These are phyloP conservation scores for Paramarasmius palmivorus DNA, from an alignment of 1,284 basidiomycete genomes.

Conservation along the genomic window DNA sequence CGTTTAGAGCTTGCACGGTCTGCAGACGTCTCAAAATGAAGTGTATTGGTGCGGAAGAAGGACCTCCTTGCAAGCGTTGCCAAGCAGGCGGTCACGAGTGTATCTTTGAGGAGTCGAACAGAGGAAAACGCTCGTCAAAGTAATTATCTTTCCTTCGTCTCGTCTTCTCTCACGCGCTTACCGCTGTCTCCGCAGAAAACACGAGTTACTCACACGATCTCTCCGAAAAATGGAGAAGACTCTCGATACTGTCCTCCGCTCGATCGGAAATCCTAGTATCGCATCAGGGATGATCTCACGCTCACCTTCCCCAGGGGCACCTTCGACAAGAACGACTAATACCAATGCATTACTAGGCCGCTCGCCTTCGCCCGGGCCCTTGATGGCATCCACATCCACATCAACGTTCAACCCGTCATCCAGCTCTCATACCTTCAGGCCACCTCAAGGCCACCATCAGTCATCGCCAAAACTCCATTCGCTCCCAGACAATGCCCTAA, in stretches of 20 bases:
- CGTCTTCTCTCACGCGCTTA: slow-evolving; percentile 13
- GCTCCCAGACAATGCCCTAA: slow-evolving; percentile 87
- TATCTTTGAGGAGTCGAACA: slow-evolving; percentile 92
- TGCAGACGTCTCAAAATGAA: slow-evolving; percentile 99
- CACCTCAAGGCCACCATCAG: slow-evolving; percentile 31
- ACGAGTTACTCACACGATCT: slow-evolving; percentile 86
- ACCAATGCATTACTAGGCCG: slow-evolving; percentile 60
- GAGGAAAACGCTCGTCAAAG: slow-evolving; percentile 91
- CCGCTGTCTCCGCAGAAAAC: slow-evolving; percentile 61
- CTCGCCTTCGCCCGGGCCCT: slow-evolving; percentile 47
- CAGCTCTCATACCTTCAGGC: slow-evolving; percentile 27
- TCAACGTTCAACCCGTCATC: slow-evolving; percentile 18
- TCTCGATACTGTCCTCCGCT: slow-evolving; percentile 83
- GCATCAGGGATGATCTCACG: slow-evolving; percentile 78
- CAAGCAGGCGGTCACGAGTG: slow-evolving; percentile 85
- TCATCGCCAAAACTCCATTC: slow-evolving; percentile 79
- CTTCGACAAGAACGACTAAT: slow-evolving; percentile 49
- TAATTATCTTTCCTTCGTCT: slow-evolving; percentile 35
- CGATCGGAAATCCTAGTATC: slow-evolving; percentile 80
- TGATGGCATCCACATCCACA: slow-evolving; percentile 30
- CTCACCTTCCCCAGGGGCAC: slow-evolving; percentile 60
- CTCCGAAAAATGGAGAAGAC: slow-evolving; percentile 92
- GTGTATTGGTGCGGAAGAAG: slow-evolving; percentile 91
- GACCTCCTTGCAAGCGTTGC: slow-evolving; percentile 89
- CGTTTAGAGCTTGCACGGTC: slow-evolving; percentile 79